Evolutionary conservation across 1,284 basidiomycete species (phyloP), one percentile per base, ranked within the genome.

Genomic region (Cystobasidium slooffiae): DNA sequence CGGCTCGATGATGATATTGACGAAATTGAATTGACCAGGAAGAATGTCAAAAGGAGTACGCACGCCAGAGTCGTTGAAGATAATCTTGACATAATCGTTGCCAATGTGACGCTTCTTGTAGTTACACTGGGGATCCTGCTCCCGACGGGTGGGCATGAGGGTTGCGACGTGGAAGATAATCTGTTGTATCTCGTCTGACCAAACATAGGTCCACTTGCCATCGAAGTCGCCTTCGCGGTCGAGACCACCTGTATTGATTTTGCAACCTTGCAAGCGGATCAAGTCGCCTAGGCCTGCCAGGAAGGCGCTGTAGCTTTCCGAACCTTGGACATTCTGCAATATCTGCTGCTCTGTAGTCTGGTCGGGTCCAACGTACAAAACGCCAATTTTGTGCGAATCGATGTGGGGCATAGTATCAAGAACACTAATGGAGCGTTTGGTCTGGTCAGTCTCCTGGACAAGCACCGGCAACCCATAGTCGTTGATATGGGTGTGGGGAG

Each of bases 161-260:
- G 97, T 99, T 1, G 96, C 92, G 0, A 94, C 91, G 83, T 99
- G 97, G 82, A 93, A 99, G 67, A 97, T 87, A 75, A 97, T 89
- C 81, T 99, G 97, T 18, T 91, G 90, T 56, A 97, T 95, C 80
- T 97, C 94, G 82, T 99, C 94, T 90, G 94, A 95, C 95, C 96
- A 99, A 0, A 95, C 94, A 80, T 99, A 99, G 0, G 94, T 92
- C 80, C 94, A 96, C 82, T 84, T 82, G 37, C 86, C 86, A 77
- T 98, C 93, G 24, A 91, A 89, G 81, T 98, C 94, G 78, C 91
- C 89, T 77, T 91, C 89, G 6, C 91, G 88, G 81, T 96, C 91
- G 43, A 99, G 86, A 1, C 94, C 94, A 39, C 95, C 96, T 0
- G 74, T 65, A 24, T 68, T 53, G 16, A 31, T n/a, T 3, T 91